phyloP scores from a whole-genome alignment of 768 basidiomycete species.

The Sarcodon sp. region DNA sequence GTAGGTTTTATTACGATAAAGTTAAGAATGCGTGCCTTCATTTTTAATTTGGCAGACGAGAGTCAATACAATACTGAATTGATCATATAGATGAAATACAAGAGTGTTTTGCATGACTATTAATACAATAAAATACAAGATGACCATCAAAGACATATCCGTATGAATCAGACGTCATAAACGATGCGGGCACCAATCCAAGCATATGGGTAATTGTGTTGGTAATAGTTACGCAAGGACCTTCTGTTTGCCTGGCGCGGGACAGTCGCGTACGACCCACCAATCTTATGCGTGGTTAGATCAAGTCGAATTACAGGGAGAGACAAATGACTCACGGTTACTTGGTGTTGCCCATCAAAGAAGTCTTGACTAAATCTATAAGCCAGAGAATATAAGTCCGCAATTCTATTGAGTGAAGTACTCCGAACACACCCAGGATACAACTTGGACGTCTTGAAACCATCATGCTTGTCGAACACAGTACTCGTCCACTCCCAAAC shows the following conservation, averaged over 20 bases:
- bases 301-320: neutral
- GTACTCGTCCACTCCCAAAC: constrained; percentile 99
- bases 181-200: constrained; percentile 71
- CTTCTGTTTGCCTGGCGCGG: constrained; percentile 70
- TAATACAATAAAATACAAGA: no score
- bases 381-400: neutral
- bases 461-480: constrained; percentile 53
- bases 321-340: constrained; percentile 53
- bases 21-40: no score
- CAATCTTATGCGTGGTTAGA: constrained; percentile 38
- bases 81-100: no score
- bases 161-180: constrained; percentile 28
- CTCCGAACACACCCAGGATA: constrained; percentile 69
- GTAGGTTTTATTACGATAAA: no score
- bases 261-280: constrained; percentile 81
- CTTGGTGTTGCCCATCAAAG: constrained; percentile 76
- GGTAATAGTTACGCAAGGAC: constrained; percentile 83
- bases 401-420: neutral
- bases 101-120: no score
- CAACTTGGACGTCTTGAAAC: constrained; percentile 59
- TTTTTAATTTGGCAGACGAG: no score
- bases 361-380: constrained; percentile 48
- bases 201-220: constrained; percentile 80
- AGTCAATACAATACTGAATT: no score
- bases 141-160: neutral